phyloP scores from a whole-genome alignment of 768 basidiomycete genomes.

The Scleroderma bovista region DNA sequence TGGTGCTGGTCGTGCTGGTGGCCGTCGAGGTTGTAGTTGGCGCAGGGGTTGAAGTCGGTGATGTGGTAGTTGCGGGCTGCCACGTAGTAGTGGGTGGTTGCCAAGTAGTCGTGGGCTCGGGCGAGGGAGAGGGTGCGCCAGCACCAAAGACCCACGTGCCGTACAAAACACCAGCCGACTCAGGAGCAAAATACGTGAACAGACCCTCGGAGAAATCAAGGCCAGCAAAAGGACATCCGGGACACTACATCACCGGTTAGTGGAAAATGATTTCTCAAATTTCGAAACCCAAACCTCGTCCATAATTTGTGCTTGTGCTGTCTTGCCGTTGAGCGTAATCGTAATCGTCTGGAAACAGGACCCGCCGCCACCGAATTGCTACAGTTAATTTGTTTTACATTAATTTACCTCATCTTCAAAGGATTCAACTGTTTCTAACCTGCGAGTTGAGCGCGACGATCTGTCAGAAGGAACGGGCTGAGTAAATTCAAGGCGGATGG shows the following conservation, averaged over 20 bases:
- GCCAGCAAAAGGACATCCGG: constrained; percentile 57
- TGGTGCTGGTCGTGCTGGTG: background rate
- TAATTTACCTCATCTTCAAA: background rate
- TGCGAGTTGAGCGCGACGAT: constrained; percentile 44
- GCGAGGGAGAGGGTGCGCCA: constrained; percentile 11
- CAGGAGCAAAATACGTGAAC: constrained; percentile 52
- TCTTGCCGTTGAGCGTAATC: constrained; percentile 55
- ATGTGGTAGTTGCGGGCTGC: constrained; percentile 8
- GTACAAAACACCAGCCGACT: constrained; percentile 47
- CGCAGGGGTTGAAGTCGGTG: constrained; percentile 18
- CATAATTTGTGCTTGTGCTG: constrained; percentile 49
- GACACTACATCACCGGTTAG: constrained; percentile 41
- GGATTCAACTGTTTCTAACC: constrained; percentile 9
- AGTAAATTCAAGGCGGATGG: background rate
- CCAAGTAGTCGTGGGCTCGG: constrained; percentile 19
- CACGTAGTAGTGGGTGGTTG: constrained; percentile 9
- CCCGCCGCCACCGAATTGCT: constrained; percentile 53
- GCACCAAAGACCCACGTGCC: constrained; percentile 51
- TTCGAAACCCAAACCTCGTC: constrained; percentile 45
- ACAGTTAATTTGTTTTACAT: constrained; percentile 8
- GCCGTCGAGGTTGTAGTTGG: constrained; percentile 11
- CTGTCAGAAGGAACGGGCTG: constrained; percentile 24
- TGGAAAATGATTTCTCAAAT: background rate
- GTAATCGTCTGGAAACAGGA: constrained; percentile 60
- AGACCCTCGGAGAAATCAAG: constrained; percentile 67